Evolutionary conservation across 2,329 filamentous ascomycete species (phyloP).

Genomic region (Gnomoniopsis sp.): DNA sequence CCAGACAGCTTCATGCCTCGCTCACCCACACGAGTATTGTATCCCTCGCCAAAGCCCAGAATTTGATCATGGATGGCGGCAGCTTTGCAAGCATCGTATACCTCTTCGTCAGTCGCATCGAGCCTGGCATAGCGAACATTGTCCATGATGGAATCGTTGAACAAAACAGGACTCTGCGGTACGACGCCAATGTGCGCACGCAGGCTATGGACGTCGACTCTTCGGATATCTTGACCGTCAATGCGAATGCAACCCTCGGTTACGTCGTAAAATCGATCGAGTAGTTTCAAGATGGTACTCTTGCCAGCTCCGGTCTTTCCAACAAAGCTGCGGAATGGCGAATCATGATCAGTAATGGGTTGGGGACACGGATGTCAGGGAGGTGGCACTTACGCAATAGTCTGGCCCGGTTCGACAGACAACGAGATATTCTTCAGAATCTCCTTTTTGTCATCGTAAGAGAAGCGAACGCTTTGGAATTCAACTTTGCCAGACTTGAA

Average conservation of each 20-base stretch:
- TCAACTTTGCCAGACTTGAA: conserved; percentile 51
- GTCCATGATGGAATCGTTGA: conserved; percentile 57
- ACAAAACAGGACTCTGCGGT: conserved; percentile 53
- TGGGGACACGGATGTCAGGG: no score
- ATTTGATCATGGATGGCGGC: conserved; percentile 59
- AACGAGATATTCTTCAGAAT: conserved; percentile 55
- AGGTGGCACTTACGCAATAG: conserved; percentile 9
- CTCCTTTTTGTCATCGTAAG: conserved; percentile 56
- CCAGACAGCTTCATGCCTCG: conserved; percentile 60
- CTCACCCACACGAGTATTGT: conserved; percentile 48
- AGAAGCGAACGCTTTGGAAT: conserved; percentile 54
- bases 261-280: conserved; percentile 58
- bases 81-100: conserved; percentile 50
- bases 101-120: conserved; percentile 51
- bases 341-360: background rate
- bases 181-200: conserved; percentile 54
- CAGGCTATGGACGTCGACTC: conserved; percentile 49
- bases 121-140: conserved; percentile 56
- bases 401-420: conserved; percentile 43
- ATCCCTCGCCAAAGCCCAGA: conserved; percentile 48
- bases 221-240: conserved; percentile 54
- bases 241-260: conserved; percentile 49
- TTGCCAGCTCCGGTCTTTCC: conserved; percentile 59
- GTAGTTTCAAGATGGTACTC: conserved; percentile 55
- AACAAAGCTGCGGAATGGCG: conserved; percentile 38